Conservation (phyloP, 2,329 filamentous ascomycete genomes). For the Colletotrichum shisoi region DNA sequence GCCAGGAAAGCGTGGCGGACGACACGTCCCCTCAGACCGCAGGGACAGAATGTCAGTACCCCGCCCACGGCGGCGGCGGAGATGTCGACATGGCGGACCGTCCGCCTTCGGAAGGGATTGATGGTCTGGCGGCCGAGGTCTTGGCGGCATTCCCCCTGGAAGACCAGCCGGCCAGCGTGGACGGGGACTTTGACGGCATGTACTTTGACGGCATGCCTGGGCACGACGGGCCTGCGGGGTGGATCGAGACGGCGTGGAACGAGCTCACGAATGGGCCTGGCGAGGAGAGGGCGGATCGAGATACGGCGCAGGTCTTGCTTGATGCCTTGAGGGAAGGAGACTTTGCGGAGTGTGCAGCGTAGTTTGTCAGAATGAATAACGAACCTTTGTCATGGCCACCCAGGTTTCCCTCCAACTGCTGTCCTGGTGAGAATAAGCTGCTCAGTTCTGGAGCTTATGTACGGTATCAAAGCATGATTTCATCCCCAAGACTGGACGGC, state of each 20-base stretch:
- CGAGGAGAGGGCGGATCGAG: conserved; percentile 47
- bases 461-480: too few species aligned
- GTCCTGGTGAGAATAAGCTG: too few species aligned
- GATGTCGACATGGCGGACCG: conserved; percentile 36
- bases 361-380: background rate
- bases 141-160: conserved; percentile 48
- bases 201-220: conserved; percentile 45
- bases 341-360: conserved; percentile 39
- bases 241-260: conserved; percentile 52
- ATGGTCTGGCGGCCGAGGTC: conserved; percentile 46
- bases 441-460: too few species aligned
- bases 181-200: conserved; percentile 43
- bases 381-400: background rate
- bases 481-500: too few species aligned
- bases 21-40: conserved; percentile 21
- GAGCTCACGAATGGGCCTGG: conserved; percentile 42
- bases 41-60: conserved; percentile 9
- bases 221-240: conserved; percentile 45
- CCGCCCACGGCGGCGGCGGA: conserved; percentile 16
- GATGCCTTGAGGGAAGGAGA: conserved; percentile 50
- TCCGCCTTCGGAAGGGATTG: conserved; percentile 45
- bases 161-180: conserved; percentile 41
- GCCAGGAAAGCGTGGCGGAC: conserved; percentile 30
- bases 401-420: too few species aligned
- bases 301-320: conserved; percentile 51